A percentile compares a stretch with the other conserved stretches of the same genome.
Conservation (phyloP, 2,329 filamentous ascomycete species). For the Gnomoniopsis smithogilvyi region DNA sequence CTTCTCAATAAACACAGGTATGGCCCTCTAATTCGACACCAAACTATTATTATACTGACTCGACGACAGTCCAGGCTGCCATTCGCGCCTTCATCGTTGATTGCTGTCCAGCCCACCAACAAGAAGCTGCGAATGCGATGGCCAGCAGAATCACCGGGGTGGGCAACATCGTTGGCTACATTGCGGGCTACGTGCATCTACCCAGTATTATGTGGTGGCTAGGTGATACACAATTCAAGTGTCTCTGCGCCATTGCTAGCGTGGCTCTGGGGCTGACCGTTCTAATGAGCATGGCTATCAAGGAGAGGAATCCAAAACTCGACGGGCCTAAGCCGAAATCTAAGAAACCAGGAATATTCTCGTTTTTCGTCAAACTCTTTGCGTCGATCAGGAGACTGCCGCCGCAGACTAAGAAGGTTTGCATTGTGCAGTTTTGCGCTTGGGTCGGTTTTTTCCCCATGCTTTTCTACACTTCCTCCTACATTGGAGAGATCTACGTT, state of each 20-base stretch:
- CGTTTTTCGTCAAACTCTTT: constrained; percentile 78
- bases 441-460: constrained; percentile 98
- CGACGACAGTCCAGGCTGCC: constrained; percentile 71
- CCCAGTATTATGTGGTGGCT: constrained; percentile 74
- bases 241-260: constrained; percentile 81
- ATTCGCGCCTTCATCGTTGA: constrained; percentile 93
- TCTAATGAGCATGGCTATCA: constrained; percentile 63
- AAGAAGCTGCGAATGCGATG: constrained; percentile 93
- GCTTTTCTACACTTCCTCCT: constrained; percentile 92
- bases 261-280: constrained; percentile 69
- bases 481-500: constrained; percentile 88
- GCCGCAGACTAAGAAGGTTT: constrained; percentile 78
- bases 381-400: constrained; percentile 75
- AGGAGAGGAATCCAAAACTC: constrained; percentile 75
- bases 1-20: constrained; percentile 89
- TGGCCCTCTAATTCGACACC: constrained; percentile 26
- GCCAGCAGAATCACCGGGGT: constrained; percentile 81
- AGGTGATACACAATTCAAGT: constrained; percentile 87
- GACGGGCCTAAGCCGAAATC: constrained; percentile 58
- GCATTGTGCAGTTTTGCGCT: constrained; percentile 76
- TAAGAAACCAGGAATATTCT: constrained; percentile 62
- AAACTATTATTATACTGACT: not conserved
- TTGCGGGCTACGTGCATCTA: constrained; percentile 81
- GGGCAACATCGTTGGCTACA: constrained; percentile 87
- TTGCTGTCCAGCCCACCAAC: constrained; percentile 86